Evolutionary conservation across 1,284 basidiomycete species (phyloP), one percentile per base, ranked within the genome.

Genomic region (Microbotryomycetes sp.): DNA sequence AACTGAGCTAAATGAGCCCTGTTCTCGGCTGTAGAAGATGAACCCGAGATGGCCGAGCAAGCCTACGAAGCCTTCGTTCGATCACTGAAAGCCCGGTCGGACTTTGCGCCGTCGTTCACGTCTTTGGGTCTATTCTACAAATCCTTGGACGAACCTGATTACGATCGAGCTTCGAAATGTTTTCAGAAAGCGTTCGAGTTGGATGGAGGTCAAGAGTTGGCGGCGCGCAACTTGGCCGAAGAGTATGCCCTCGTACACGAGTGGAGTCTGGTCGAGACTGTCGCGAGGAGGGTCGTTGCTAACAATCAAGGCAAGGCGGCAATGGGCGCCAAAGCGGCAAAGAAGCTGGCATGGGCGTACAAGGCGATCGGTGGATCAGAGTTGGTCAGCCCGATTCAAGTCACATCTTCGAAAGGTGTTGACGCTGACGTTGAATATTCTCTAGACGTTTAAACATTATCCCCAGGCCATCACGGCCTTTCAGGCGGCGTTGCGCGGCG

Each of bases 101-200:
- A 83, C 3, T 97, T 86, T 73, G 92, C 94, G 0, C 86, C 96
- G 0, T 84, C 93, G 0, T 98, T 93, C 75, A 96, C 94, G 0
- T 89, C 91, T 0, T 82, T 99, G 9, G 96, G 96, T 7, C 79
- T 90, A 53, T 94, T 92, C 76, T 98, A 98, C 74, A 77, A 90
- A 56, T 80, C 79, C 56, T 76, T 82, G 15, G 77, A 79, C 15
- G 35, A 41, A 41, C 83, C 85, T 0, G 93, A 98, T 75, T 83
- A 83, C 9, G 82, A 83, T 11, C 85, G 94, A 47, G 88, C 94
- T 1, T 87, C 89, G 18, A 94, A 94, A 74, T 98, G 96, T 74
- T 97, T 97, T 78, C 93, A 98, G 72, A 97, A 96, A 72, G 96
- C 96, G 0, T 97, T 99, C 70, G 96, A 98, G 76, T 83, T 98